A percentile compares a stretch with the other conserved stretches of the same genome.
Evolutionary conservation across 23 red algal genomes (phyloP).

Genomic region (Gracilaria domingensis): DNA sequence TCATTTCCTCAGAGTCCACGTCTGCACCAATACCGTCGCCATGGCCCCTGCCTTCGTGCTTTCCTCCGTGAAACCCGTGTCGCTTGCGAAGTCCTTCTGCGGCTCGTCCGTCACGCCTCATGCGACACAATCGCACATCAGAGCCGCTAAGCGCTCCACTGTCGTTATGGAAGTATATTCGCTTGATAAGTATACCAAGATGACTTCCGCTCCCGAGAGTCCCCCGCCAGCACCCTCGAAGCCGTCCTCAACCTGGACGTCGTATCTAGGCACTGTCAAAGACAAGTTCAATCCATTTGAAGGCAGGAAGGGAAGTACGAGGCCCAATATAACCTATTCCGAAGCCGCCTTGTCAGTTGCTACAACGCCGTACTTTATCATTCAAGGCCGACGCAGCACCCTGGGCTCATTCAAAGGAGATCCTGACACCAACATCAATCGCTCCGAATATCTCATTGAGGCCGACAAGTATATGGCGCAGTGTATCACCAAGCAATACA

Average conservation of each 20-base stretch:
- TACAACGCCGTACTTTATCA: not conserved
- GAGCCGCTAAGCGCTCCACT: not conserved
- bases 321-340: not conserved
- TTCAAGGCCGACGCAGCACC: not conserved
- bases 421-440: slow-evolving; percentile 13
- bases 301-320: not conserved
- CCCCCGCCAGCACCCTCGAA: not conserved
- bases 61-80: not conserved
- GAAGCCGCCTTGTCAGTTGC: not conserved
- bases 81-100: not conserved
- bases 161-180: not conserved
- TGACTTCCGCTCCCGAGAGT: not conserved
- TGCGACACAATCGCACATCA: too few species aligned
- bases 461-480: slow-evolving; percentile 64
- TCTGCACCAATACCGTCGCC: not conserved
- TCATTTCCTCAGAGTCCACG: too few species aligned
- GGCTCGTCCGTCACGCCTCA: not conserved
- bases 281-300: not conserved
- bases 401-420: not conserved
- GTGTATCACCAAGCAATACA: slow-evolving; percentile 56
- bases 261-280: not conserved
- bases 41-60: slow-evolving; percentile 14
- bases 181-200: slow-evolving; percentile 17
- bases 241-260: not conserved
- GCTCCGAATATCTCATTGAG: not conserved